Conservation (phyloP, 352 stramenopile species). For the Thalassiosira hispida region DNA sequence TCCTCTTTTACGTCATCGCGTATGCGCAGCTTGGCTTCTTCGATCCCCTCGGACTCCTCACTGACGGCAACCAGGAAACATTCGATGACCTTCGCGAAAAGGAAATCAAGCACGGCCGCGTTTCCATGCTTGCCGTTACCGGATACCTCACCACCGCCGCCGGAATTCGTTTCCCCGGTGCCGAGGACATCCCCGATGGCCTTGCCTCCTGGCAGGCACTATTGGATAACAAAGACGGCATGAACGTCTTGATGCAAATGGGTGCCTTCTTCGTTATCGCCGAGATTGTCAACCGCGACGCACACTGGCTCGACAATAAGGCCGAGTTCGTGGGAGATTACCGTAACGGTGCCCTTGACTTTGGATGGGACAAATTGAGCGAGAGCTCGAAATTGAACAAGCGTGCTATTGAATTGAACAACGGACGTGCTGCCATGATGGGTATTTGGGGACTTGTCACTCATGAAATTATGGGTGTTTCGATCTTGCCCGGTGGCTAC, state of each 20-base stretch:
- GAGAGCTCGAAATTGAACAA: slow-evolving; percentile 34
- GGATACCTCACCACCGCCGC: slow-evolving; percentile 67
- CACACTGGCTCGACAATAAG: slow-evolving; percentile 36
- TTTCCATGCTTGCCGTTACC: slow-evolving; percentile 74
- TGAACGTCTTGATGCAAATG: slow-evolving; percentile 64
- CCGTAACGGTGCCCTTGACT: slow-evolving; percentile 60
- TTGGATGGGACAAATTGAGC: slow-evolving; percentile 41
- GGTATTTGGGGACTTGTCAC: slow-evolving; percentile 63
- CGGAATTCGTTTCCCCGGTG: slow-evolving; percentile 72
- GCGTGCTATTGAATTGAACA: slow-evolving; percentile 51
- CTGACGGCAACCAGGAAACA: slow-evolving; percentile 76
- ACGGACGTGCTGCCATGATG: slow-evolving; percentile 70
- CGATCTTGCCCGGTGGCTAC: neutral
- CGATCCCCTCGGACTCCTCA: slow-evolving; percentile 80
- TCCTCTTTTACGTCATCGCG: neutral
- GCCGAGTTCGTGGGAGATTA: slow-evolving; percentile 63
- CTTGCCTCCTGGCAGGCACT: slow-evolving; percentile 47
- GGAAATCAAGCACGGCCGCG: slow-evolving; percentile 83
- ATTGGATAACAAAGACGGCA: slow-evolving; percentile 34
- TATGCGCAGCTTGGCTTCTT: slow-evolving; percentile 78
- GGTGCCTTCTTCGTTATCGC: slow-evolving; percentile 61
- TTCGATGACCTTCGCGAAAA: slow-evolving; percentile 84
- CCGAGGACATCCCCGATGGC: slow-evolving; percentile 74
- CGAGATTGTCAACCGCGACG: slow-evolving; percentile 62
- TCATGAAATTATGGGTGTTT: slow-evolving; percentile 46